phyloP scores from a whole-genome alignment of 2,329 filamentous ascomycete species.

The Epichloe coenophiala region DNA sequence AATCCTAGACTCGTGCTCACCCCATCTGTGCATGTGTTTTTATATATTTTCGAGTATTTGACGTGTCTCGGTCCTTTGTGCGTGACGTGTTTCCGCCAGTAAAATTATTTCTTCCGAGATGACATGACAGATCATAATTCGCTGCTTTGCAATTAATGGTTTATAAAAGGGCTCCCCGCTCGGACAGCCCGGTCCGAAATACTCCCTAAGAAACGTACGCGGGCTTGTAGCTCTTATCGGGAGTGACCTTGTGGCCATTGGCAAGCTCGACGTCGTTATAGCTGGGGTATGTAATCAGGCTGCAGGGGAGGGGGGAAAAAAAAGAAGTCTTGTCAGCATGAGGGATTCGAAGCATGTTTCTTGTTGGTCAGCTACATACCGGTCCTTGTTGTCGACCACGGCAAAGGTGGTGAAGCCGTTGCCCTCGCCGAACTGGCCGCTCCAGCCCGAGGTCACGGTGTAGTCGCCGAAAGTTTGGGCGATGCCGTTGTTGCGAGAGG shows the following conservation, averaged over 20 bases:
- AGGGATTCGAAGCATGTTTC: no score
- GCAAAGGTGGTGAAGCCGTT: constrained; percentile 39
- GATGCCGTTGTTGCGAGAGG: constrained; percentile 25
- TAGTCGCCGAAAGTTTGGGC: constrained; percentile 33
- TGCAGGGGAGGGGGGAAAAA: no score
- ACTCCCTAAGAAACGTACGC: constrained; percentile 18
- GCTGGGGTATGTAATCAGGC: constrained; percentile 35
- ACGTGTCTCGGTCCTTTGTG: no score
- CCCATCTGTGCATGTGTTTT: accelerated
- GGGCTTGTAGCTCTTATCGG: not conserved
- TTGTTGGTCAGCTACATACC: not conserved
- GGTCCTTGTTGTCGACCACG: constrained; percentile 29
- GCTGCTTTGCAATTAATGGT: no score
- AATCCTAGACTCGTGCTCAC: no score
- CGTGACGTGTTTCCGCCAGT: no score
- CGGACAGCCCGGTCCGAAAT: not conserved
- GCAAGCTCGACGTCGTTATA: constrained; percentile 31
- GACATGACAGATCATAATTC: not conserved
- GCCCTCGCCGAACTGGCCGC: constrained; percentile 34
- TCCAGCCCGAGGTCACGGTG: constrained; percentile 41
- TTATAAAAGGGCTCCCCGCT: no score
- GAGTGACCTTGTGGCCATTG: constrained; percentile 29
- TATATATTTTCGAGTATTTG: no score
- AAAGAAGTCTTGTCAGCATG: not conserved
- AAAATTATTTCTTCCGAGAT: not conserved